Evolutionary conservation across 2,329 filamentous ascomycete species (phyloP).

Genomic region (Blastomyces silverae): DNA sequence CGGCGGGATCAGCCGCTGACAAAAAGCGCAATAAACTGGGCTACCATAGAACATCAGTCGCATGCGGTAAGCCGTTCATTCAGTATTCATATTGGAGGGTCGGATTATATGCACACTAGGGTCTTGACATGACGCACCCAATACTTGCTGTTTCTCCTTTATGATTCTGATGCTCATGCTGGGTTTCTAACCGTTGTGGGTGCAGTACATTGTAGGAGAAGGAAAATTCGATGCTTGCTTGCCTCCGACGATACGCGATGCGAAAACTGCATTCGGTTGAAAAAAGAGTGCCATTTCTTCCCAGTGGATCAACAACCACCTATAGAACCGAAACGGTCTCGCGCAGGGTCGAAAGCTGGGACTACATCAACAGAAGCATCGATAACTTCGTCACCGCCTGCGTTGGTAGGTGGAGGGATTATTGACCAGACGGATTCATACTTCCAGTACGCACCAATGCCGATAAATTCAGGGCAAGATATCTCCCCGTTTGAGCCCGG

Average conservation of each 20-base stretch:
- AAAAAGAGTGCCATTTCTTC: constrained; percentile 89
- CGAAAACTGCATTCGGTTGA: constrained; percentile 85
- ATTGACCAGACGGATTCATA: constrained; percentile 34
- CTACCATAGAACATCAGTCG: constrained; percentile 90
- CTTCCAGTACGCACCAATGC: constrained; percentile 34
- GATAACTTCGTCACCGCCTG: constrained; percentile 45
- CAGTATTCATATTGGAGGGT: constrained; percentile 6
- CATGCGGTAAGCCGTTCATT: constrained; percentile 68
- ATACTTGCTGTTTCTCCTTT: background rate
- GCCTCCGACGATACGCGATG: constrained; percentile 69
- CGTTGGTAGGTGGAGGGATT: constrained; percentile 28
- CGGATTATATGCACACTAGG: constrained; percentile 14
- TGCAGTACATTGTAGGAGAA: constrained; percentile 78
- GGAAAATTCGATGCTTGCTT: constrained; percentile 87
- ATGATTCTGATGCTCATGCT: constrained; percentile 12
- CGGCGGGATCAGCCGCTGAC: constrained; percentile 42
- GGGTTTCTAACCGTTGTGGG: constrained; percentile 10
- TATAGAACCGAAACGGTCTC: constrained; percentile 41
- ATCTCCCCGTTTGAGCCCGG: constrained; percentile 31
- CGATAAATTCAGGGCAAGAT: constrained; percentile 32
- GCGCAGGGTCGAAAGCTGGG: constrained; percentile 42
- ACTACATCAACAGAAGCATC: constrained; percentile 42
- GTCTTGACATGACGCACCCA: constrained; percentile 1
- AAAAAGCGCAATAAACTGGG: constrained; percentile 85
- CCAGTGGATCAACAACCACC: constrained; percentile 72